Base-by-base conservation (phyloP, 768 basidiomycete species). In the Pleurotus sapidus region DNA sequence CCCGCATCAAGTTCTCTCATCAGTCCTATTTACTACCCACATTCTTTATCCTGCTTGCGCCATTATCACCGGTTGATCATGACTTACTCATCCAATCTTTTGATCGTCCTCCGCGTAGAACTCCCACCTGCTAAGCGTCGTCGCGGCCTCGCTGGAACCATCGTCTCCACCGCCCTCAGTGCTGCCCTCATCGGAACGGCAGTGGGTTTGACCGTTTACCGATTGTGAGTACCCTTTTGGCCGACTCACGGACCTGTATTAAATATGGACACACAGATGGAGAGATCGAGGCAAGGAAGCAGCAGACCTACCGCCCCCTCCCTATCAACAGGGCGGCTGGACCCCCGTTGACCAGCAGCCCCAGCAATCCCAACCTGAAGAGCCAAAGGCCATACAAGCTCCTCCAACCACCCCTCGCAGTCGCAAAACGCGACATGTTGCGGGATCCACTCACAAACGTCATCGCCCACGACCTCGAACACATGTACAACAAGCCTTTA, bases 101-200 rank as follows among this genome's bases (percentile, higher is more conserved):
- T 82, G 59, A 66, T 82, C 57, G 64, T 79, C 56, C 69, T 81
- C 55, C 74, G 82, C 76, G 71, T 87, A 91, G 90, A 91, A 67
- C 68, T 87, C 50, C 84, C 84, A 37, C 86, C 90, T 47, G 75
- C 84, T 63, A 93, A 93, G 77, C 86, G 87, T 67, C 88, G 90
- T 59, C 84, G 88, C 30, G 87, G 87, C 59, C 79, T 93, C 71
- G 87, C 90, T 61, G 89, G 89, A 60, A 87, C 89, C 57, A 87
- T 94, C 65, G 83, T 93, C 60, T 88, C 89, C 14, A 89, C 90
- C 30, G 91, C 92, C 56, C 75, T 93, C 72, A 90, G 82, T 72
- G 91, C 91, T 61, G 92, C 90, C 46, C 81, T 94, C 58, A 89
- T 94, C 59, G 89, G 91, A 57, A 87, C 89, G 18, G 92, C 92